Conservation (phyloP, 768 basidiomycete genomes). For the Royoungia palumana region DNA sequence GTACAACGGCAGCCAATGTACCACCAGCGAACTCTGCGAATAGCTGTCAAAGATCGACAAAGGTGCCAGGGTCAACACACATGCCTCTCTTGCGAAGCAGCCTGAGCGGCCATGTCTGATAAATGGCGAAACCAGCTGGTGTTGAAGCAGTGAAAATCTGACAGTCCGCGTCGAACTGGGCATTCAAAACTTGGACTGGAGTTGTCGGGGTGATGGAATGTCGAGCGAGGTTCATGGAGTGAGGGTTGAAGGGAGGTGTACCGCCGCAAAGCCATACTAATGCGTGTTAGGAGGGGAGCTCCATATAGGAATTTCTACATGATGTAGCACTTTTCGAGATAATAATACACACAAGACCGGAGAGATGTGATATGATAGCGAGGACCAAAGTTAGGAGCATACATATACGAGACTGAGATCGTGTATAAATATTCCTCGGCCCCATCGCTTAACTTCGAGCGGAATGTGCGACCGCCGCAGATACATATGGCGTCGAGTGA, state of each 20-base stretch:
- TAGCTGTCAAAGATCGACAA: constrained; percentile 15
- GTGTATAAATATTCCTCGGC: constrained; percentile 22
- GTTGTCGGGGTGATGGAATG: constrained; percentile 76
- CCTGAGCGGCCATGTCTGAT: constrained; percentile 70
- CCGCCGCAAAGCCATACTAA: constrained; percentile 20
- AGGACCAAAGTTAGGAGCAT: constrained; percentile 16
- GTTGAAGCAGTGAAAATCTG: constrained; percentile 79
- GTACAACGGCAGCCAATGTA: constrained; percentile 72
- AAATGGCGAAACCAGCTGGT: constrained; percentile 79
- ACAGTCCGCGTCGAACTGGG: constrained; percentile 76
- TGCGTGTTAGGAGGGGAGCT: constrained; percentile 9
- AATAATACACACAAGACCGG: constrained; percentile 18
- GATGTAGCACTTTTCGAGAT: neutral
- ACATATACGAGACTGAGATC: constrained; percentile 20
- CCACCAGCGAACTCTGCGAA: constrained; percentile 70
- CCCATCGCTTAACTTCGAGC: constrained; percentile 24
- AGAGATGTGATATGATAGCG: constrained; percentile 16
- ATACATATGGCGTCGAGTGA: constrained; percentile 23
- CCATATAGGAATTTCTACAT: constrained; percentile 11
- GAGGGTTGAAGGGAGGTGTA: constrained; percentile 13
- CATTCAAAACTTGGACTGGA: constrained; percentile 73
- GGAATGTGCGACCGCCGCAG: constrained; percentile 28
- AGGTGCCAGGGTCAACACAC: constrained; percentile 4
- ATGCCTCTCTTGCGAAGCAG: constrained; percentile 81
- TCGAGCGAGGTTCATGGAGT: constrained; percentile 80